Conservation (phyloP, 2,329 filamentous ascomycete species). For the Metarhizium album region DNA sequence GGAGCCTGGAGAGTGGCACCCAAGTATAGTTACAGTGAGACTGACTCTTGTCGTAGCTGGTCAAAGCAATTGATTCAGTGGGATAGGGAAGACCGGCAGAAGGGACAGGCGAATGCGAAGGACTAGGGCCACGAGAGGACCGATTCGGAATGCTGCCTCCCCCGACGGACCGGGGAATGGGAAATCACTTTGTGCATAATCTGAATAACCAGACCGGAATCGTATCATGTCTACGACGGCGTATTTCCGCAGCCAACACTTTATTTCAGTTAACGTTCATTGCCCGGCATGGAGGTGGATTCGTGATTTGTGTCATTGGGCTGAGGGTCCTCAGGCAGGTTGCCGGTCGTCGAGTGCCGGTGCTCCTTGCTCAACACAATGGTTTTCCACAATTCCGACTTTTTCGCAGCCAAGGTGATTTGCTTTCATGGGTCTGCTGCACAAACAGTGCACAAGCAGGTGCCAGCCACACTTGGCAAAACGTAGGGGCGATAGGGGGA, state of each 20-base stretch:
- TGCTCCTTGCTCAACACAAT: background rate
- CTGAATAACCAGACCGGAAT: slow-evolving; percentile 1
- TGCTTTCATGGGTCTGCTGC: background rate
- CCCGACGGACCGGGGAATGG: background rate
- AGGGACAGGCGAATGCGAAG: slow-evolving; percentile 21
- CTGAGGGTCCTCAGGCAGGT: background rate
- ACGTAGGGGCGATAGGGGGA: too few species aligned
- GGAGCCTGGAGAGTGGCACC: slow-evolving; percentile 66
- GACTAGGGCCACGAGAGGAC: slow-evolving; percentile 10
- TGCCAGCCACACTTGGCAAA: background rate
- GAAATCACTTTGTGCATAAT: slow-evolving; percentile 8
- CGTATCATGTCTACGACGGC: background rate
- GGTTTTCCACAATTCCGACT: background rate
- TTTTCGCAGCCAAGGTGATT: background rate
- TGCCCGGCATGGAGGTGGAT: background rate
- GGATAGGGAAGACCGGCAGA: slow-evolving; percentile 31
- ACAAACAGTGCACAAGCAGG: background rate
- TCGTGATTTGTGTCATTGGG: background rate
- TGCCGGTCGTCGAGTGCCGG: too few species aligned
- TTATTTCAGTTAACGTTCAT: background rate
- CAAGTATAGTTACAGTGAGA: slow-evolving; percentile 54
- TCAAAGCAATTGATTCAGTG: slow-evolving; percentile 34
- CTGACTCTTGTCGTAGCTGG: slow-evolving; percentile 24
- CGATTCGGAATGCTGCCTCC: background rate
- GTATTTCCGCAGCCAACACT: background rate